A percentile compares a stretch with the other conserved stretches of the same genome.
These are phyloP conservation scores for Curvularia hawaiiensis DNA, from an alignment of 2,329 filamentous ascomycete genomes.

Conservation along the genomic window DNA sequence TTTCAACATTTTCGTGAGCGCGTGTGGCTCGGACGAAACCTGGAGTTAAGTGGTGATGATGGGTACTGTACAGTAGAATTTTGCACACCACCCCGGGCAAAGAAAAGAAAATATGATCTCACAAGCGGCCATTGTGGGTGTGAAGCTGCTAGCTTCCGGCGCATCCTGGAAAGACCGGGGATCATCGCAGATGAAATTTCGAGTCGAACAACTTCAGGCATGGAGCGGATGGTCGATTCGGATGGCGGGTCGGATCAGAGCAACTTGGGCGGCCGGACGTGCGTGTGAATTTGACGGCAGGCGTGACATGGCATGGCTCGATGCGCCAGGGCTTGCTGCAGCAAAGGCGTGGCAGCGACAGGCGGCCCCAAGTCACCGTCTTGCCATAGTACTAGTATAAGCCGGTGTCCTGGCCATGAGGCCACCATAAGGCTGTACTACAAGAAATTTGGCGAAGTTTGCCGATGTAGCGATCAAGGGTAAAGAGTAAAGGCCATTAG, in stretches of 20 bases:
- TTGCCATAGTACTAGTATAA: background rate
- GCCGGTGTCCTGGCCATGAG: background rate
- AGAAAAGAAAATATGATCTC: slow-evolving; percentile 2
- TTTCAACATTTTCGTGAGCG: slow-evolving; percentile 17
- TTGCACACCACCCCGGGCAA: slow-evolving; percentile 1
- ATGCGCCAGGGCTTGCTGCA: slow-evolving; percentile 13
- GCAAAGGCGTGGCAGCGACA: background rate
- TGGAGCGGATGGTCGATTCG: slow-evolving; percentile 19
- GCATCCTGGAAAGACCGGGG: slow-evolving; percentile 1
- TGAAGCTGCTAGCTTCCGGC: slow-evolving; percentile 4
- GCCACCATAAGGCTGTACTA: background rate
- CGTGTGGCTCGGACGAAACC: slow-evolving; percentile 25
- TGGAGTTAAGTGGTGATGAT: slow-evolving; percentile 15
- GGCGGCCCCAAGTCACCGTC: background rate
- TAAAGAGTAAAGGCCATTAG: slow-evolving; percentile 4
- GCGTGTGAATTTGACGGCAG: slow-evolving; percentile 10
- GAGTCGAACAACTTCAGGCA: slow-evolving; percentile 4
- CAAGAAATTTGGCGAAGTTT: slow-evolving; percentile 8
- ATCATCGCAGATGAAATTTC: slow-evolving; percentile 7
- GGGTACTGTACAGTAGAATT: background rate
- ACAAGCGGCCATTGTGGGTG: background rate
- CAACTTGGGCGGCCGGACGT: slow-evolving; percentile 14
- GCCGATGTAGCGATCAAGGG: background rate
- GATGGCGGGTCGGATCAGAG: slow-evolving; percentile 16
- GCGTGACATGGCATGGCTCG: slow-evolving; percentile 5